phyloP scores from a whole-genome alignment of 23 red algal species.

The Chondrus crispus region DNA sequence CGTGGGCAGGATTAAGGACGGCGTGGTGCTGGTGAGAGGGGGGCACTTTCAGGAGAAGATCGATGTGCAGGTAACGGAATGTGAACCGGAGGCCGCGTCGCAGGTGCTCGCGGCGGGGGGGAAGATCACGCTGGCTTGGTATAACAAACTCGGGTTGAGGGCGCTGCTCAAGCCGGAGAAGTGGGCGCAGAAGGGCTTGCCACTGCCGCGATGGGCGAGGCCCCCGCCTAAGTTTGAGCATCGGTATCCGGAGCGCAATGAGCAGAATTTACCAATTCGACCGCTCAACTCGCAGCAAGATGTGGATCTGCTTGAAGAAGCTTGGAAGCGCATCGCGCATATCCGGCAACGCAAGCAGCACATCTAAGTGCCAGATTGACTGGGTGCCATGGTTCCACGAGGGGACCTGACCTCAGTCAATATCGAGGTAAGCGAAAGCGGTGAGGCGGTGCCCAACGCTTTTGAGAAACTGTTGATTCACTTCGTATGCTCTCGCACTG shows the following conservation, averaged over 20 bases:
- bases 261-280: slow-evolving; percentile 50
- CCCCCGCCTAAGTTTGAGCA: slow-evolving; percentile 67
- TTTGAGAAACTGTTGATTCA: no score
- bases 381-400: no score
- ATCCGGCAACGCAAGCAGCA: slow-evolving; percentile 8
- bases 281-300: slow-evolving; percentile 3
- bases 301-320: slow-evolving; percentile 34
- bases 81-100: slow-evolving; percentile 29
- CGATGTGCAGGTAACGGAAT: slow-evolving; percentile 43
- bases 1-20: slow-evolving; percentile 39
- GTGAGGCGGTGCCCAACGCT: no score
- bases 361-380: no score
- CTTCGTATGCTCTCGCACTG: no score
- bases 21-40: slow-evolving; percentile 12
- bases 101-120: slow-evolving; percentile 52
- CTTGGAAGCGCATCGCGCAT: slow-evolving; percentile 31
- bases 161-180: slow-evolving; percentile 67
- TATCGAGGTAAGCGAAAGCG: no score
- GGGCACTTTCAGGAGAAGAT: neutral
- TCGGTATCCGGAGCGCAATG: slow-evolving; percentile 31
- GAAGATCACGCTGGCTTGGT: slow-evolving; percentile 60
- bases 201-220: slow-evolving; percentile 57
- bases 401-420: no score
- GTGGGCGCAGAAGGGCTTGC: slow-evolving; percentile 39
- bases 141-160: slow-evolving; percentile 66